A percentile compares a stretch with the other conserved stretches of the same genome.
These are phyloP conservation scores for Fragaria vesca DNA, from an alignment of 306 rosid genomes.

Conservation along the genomic window DNA sequence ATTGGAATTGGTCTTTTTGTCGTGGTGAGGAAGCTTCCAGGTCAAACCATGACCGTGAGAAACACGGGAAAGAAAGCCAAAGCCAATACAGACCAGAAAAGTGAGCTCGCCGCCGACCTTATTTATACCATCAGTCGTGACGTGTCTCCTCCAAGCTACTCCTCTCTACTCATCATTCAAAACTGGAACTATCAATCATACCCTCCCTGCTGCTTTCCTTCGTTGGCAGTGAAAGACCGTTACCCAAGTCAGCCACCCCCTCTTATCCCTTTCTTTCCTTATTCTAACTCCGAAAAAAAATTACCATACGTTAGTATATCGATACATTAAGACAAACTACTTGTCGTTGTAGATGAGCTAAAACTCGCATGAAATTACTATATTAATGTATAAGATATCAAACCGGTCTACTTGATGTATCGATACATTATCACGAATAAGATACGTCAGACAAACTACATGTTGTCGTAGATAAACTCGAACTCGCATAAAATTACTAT, in stretches of 20 bases:
- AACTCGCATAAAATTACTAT: too few relatives aligned
- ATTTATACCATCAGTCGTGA: slow-evolving; percentile 26
- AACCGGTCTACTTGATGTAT: not conserved
- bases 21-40: slow-evolving; percentile 17
- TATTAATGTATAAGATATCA: too few relatives aligned
- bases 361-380: too few relatives aligned
- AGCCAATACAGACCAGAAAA: not conserved
- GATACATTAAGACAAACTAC: too few relatives aligned
- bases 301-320: too few relatives aligned
- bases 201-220: not conserved
- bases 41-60: slow-evolving; percentile 14
- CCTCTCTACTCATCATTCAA: not conserved
- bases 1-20: slow-evolving; percentile 17
- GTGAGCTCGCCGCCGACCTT: slow-evolving; percentile 28
- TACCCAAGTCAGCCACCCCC: slow-evolving; percentile 17
- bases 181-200: not conserved
- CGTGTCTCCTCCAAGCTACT: slow-evolving; percentile 8
- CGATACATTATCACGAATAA: not conserved
- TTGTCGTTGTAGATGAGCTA: too few relatives aligned
- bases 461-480: too few relatives aligned
- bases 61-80: slow-evolving; percentile 15
- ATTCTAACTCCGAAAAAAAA: not conserved
- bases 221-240: not conserved
- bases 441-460: too few relatives aligned
- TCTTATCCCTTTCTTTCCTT: not conserved